Percentiles rank a stretch among this genome's conserved stretches.
Evolutionary conservation across 352 stramenopile species (phyloP).

Genomic region (Pythium oligandrum): DNA sequence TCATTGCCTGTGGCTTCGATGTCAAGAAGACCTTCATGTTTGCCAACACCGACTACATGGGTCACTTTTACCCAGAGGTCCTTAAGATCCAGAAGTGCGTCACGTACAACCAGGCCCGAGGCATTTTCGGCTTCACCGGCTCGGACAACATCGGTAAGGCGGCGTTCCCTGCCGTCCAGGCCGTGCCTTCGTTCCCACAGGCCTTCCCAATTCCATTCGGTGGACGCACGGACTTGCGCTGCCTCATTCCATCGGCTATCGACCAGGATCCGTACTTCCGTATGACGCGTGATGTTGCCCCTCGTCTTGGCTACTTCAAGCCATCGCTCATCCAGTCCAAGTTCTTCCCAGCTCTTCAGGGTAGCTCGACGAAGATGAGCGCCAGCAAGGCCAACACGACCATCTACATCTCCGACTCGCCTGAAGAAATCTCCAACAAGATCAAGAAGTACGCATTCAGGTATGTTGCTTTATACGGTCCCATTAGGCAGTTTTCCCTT

Average conservation of each 20-base stretch:
- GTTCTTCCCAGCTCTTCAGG: slow-evolving; percentile 99
- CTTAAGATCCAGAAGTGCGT: slow-evolving; percentile 99
- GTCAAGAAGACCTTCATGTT: slow-evolving; percentile 99
- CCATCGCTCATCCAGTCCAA: slow-evolving; percentile 99
- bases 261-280: slow-evolving; percentile 99
- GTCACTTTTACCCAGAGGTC: slow-evolving; percentile 99
- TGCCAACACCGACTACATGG: slow-evolving; percentile 98
- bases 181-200: slow-evolving; percentile 96
- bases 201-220: slow-evolving; percentile 93
- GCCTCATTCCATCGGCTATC: slow-evolving; percentile 99
- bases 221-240: slow-evolving; percentile 89
- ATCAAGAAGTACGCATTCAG: slow-evolving; percentile 89
- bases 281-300: slow-evolving; percentile 98
- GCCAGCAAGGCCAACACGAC: slow-evolving; percentile 94
- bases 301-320: slow-evolving; percentile 95
- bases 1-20: slow-evolving; percentile 98
- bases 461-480: slow-evolving; percentile 15
- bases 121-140: slow-evolving; percentile 99
- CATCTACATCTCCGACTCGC: slow-evolving; percentile 99
- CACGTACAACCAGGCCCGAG: slow-evolving; percentile 96
- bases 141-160: slow-evolving; percentile 98
- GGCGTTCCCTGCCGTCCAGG: slow-evolving; percentile 98
- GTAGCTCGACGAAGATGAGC: slow-evolving; percentile 98
- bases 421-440: slow-evolving; percentile 93
- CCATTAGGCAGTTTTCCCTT: slow-evolving; percentile 1